Conservation (phyloP, 768 basidiomycete species). For the Agrocybe pediades region DNA sequence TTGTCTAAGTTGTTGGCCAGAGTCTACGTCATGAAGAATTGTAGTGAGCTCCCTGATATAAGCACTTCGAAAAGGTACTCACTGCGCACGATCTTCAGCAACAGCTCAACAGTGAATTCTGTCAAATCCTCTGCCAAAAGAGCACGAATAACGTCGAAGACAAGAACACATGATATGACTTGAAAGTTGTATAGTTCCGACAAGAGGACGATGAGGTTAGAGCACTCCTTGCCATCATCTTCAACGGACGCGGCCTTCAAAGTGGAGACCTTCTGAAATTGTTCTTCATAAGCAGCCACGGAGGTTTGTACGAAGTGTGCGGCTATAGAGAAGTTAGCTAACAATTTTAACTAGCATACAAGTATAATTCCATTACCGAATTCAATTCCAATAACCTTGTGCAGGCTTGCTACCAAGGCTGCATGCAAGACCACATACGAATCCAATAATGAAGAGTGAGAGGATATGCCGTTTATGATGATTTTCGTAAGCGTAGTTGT, state of each 20-base stretch:
- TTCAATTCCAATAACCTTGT: slow-evolving; percentile 82
- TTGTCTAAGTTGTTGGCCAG: slow-evolving; percentile 86
- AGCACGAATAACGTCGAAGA: slow-evolving; percentile 86
- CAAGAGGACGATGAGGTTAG: slow-evolving; percentile 84
- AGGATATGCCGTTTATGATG: slow-evolving; percentile 77
- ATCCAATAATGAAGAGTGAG: slow-evolving; percentile 80
- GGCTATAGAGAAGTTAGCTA: slow-evolving; percentile 40
- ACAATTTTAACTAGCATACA: not conserved
- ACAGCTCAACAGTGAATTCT: slow-evolving; percentile 83
- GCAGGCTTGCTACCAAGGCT: slow-evolving; percentile 77
- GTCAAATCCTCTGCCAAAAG: slow-evolving; percentile 65
- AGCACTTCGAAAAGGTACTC: slow-evolving; percentile 22
- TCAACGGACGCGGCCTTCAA: slow-evolving; percentile 14
- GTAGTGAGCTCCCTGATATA: not conserved
- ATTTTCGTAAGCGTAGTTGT: slow-evolving; percentile 76
- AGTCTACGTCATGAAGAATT: slow-evolving; percentile 52
- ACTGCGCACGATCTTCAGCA: slow-evolving; percentile 87
- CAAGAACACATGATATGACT: slow-evolving; percentile 83
- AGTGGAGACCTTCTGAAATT: slow-evolving; percentile 41
- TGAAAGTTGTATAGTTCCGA: slow-evolving; percentile 97
- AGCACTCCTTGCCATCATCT: slow-evolving; percentile 78
- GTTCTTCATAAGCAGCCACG: slow-evolving; percentile 65
- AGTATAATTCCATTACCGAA: slow-evolving; percentile 64
- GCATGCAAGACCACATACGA: slow-evolving; percentile 90
- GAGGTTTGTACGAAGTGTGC: slow-evolving; percentile 81